Conservation (phyloP, 2,329 filamentous ascomycete genomes). For the Calycina marina region DNA sequence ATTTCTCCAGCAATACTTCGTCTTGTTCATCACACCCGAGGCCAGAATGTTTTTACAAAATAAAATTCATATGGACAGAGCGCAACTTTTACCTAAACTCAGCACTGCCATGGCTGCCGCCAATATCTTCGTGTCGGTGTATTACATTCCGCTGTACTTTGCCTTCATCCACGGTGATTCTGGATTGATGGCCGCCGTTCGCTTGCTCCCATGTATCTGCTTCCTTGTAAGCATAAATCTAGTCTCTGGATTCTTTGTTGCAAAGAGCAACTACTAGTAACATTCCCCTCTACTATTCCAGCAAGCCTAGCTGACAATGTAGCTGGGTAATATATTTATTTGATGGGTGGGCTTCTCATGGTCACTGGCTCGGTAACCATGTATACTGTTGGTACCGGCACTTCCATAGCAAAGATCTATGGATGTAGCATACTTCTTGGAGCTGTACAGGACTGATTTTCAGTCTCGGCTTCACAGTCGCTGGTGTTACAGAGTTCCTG, state of each 20-base stretch:
- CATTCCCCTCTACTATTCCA: too few species aligned
- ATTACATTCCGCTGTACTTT: conserved; percentile 33
- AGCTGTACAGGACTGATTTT: background rate
- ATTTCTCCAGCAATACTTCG: conserved; percentile 7
- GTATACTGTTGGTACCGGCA: conserved; percentile 7
- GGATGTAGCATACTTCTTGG: background rate
- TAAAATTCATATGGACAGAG: conserved; percentile 1
- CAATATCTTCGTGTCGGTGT: conserved; percentile 29
- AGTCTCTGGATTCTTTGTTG: background rate
- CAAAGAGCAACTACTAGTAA: background rate
- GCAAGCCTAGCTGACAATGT: too few species aligned
- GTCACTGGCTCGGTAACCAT: conserved; percentile 25
- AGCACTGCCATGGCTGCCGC: conserved; percentile 33
- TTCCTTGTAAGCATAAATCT: background rate
- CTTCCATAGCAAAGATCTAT: background rate
- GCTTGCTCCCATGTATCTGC: conserved; percentile 21
- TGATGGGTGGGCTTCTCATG: conserved; percentile 23
- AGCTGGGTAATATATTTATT: too few species aligned
- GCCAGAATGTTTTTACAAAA: conserved; percentile 2
- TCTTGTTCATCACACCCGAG: conserved; percentile 6
- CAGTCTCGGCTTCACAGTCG: background rate
- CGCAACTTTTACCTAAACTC: conserved; percentile 6
- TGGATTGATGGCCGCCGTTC: conserved; percentile 27
- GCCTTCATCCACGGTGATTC: conserved; percentile 32
- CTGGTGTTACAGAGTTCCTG: background rate